Percentiles rank a stretch among this genome's conserved stretches.
phyloP scores from a whole-genome alignment of 2,329 filamentous ascomycete genomes.

The Tolypocladium capitatum region DNA sequence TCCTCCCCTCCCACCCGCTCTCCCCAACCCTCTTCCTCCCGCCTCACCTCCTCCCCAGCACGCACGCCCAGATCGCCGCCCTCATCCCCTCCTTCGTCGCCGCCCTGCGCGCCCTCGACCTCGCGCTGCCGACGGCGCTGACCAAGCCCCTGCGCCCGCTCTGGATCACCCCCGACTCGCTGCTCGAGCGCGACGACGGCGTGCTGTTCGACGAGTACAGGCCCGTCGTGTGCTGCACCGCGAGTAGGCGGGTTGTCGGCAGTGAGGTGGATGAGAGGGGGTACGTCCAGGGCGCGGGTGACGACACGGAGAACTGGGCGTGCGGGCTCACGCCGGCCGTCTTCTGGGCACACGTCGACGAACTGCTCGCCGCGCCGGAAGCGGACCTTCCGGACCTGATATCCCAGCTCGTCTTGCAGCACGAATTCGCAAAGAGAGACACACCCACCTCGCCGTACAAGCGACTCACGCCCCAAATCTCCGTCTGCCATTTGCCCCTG shows the following conservation, averaged over 20 bases:
- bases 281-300: slow-evolving; percentile 89
- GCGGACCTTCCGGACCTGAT: slow-evolving; percentile 45
- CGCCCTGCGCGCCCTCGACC: slow-evolving; percentile 39
- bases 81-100: slow-evolving; percentile 42
- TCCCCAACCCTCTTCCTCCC: slow-evolving; percentile 53
- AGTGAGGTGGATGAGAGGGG: slow-evolving; percentile 48
- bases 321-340: slow-evolving; percentile 60
- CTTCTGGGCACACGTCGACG: slow-evolving; percentile 61
- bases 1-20: slow-evolving; percentile 49
- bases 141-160: slow-evolving; percentile 62
- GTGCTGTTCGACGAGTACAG: slow-evolving; percentile 45
- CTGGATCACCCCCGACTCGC: slow-evolving; percentile 66
- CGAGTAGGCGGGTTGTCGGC: slow-evolving; percentile 60
- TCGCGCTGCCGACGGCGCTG: slow-evolving; percentile 42
- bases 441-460: background rate
- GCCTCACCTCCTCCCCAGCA: slow-evolving; percentile 55
- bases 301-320: slow-evolving; percentile 92
- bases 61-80: slow-evolving; percentile 62
- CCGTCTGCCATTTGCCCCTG: slow-evolving; percentile 22
- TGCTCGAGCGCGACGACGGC: slow-evolving; percentile 11
- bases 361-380: slow-evolving; percentile 51
- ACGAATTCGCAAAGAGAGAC: background rate
- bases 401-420: slow-evolving; percentile 24
- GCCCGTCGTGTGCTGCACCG: slow-evolving; percentile 73
- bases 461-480: slow-evolving; percentile 22